Evolutionary conservation across 495 filamentous ascomycete species (phyloP).

Genomic region (Annulohypoxylon moriforme): DNA sequence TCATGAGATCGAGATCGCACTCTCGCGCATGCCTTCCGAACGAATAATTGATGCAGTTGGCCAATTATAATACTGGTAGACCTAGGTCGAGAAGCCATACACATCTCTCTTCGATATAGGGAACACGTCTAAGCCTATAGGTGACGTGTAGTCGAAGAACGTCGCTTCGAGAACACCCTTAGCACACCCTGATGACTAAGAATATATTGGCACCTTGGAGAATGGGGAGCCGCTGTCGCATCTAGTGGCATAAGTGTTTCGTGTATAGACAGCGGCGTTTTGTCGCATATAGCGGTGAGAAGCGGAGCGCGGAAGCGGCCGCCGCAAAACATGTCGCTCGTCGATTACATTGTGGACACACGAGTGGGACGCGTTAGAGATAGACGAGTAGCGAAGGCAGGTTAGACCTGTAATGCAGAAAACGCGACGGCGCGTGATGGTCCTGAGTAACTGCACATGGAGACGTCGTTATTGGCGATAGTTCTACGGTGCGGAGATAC

Average conservation of each 20-base stretch:
- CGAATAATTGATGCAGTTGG: neutral
- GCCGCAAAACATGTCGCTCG: constrained; percentile 51
- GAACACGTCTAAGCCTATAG: constrained; percentile 40
- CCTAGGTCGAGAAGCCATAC: constrained; percentile 30
- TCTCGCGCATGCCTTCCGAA: constrained; percentile 10
- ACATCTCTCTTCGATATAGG: constrained; percentile 11
- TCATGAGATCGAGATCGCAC: constrained; percentile 27
- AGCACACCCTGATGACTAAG: neutral
- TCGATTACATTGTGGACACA: constrained; percentile 58
- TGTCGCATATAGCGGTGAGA: constrained; percentile 28
- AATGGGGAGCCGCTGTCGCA: constrained; percentile 5
- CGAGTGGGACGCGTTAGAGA: constrained; percentile 44
- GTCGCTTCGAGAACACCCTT: constrained; percentile 42
- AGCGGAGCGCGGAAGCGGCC: constrained; percentile 47
- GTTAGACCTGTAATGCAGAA: constrained; percentile 49
- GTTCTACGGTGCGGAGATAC: constrained; percentile 25
- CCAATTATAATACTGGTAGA: neutral
- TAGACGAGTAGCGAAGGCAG: constrained; percentile 52
- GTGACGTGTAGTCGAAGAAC: constrained; percentile 50
- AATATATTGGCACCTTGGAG: neutral
- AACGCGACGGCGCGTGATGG: constrained; percentile 55
- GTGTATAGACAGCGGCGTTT: constrained; percentile 14
- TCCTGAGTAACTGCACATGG: constrained; percentile 56
- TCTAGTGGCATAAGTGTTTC: constrained; percentile 10
- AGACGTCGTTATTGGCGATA: constrained; percentile 55